A percentile compares a stretch with the other conserved stretches of the same genome.
Evolutionary conservation across 2,329 filamentous ascomycete species (phyloP).

Genomic region (Cladobotryum mycophilum): DNA sequence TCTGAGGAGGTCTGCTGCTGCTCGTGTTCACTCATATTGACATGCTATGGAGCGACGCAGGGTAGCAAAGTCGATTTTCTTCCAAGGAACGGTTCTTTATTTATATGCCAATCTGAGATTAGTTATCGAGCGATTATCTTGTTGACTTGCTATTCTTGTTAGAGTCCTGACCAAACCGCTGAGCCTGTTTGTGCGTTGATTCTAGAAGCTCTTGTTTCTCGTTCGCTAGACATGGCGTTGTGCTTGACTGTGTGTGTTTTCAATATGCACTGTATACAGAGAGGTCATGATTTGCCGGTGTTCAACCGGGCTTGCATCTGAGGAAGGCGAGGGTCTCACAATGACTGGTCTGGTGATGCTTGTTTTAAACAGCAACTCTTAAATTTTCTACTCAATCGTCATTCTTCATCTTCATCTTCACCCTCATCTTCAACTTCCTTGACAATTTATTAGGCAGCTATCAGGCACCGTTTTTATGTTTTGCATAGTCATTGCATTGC

Average conservation of each 20-base stretch:
- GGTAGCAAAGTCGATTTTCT: neutral
- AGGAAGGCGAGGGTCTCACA: too few species aligned
- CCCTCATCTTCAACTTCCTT: too few species aligned
- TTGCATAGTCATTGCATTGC: too few species aligned
- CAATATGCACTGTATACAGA: neutral
- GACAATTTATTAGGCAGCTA: too few species aligned
- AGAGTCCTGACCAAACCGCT: too few species aligned
- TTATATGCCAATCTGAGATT: constrained; percentile 3
- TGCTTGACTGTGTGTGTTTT: neutral
- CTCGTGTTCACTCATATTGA: constrained; percentile 24
- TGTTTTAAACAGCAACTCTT: too few species aligned
- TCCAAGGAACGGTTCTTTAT: neutral
- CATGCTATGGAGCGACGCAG: constrained; percentile 6
- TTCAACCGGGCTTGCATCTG: neutral
- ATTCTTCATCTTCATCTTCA: too few species aligned
- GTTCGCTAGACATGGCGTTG: neutral
- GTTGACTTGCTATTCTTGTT: neutral
- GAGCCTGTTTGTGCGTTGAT: too few species aligned
- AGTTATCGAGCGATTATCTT: neutral
- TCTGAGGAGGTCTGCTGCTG: constrained; percentile 14
- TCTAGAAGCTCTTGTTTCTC: neutral
- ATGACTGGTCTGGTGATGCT: too few species aligned
- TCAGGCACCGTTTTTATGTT: too few species aligned
- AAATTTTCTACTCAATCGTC: too few species aligned
- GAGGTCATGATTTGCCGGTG: neutral